Evolutionary conservation across 2,329 filamentous ascomycete species (phyloP).

Genomic region (Zasmidium citrigriseum): DNA sequence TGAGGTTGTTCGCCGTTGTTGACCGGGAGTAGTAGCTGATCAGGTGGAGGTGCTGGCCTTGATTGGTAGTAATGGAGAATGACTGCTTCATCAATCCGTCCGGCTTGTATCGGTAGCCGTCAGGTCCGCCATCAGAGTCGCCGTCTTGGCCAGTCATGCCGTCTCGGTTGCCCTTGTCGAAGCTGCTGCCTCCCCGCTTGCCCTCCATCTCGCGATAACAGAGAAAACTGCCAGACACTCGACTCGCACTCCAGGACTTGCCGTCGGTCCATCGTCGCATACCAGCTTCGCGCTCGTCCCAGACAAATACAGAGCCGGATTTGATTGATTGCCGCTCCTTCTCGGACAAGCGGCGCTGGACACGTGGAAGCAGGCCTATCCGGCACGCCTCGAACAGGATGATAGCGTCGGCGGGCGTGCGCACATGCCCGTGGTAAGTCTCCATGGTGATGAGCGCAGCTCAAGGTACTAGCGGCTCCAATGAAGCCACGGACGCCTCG

Average conservation of each 20-base stretch:
- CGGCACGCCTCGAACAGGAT: constrained; percentile 98
- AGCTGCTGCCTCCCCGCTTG: constrained; percentile 78
- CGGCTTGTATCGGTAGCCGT: constrained; percentile 91
- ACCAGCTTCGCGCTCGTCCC: constrained; percentile 96
- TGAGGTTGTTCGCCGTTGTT: constrained; percentile 70
- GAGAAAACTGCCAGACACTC: constrained; percentile 94
- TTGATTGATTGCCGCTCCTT: constrained; percentile 96
- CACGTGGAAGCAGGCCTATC: constrained; percentile 82
- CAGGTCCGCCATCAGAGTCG: constrained; percentile 73
- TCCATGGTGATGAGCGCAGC: constrained; percentile 66
- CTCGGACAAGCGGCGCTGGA: constrained; percentile 90
- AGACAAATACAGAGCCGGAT: constrained; percentile 98
- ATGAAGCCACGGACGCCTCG: neutral
- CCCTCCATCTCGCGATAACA: constrained; percentile 99
- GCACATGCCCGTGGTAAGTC: constrained; percentile 92
- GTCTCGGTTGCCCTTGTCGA: constrained; percentile 65
- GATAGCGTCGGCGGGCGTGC: constrained; percentile 94
- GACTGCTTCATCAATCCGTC: constrained; percentile 99
- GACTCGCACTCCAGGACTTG: constrained; percentile 97
- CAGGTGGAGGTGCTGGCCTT: constrained; percentile 87
- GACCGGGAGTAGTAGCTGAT: constrained; percentile 95
- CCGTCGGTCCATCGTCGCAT: constrained; percentile 99
- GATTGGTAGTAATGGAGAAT: constrained; percentile 95
- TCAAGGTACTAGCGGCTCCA: constrained; percentile 7
- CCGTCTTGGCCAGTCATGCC: constrained; percentile 79